A percentile compares a stretch with the other conserved stretches of the same genome.
Conservation (phyloP, 148 eudicot species). For the Bassia scoparia region DNA sequence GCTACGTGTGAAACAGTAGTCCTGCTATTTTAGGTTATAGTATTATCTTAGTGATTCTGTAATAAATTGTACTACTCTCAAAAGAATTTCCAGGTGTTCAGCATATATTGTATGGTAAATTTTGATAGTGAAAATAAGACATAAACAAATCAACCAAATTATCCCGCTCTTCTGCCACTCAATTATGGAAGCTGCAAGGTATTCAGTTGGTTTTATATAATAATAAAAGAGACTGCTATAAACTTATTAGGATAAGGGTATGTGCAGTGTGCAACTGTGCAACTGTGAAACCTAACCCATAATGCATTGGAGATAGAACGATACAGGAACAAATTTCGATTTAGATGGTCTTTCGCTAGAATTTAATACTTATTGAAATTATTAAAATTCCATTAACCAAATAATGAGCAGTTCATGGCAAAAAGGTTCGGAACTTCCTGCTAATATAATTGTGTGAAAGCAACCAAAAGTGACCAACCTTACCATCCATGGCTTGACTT, state of each 20-base stretch:
- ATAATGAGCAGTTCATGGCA: neutral
- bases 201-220: neutral
- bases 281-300: neutral
- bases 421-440: neutral
- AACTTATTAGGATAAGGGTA: neutral
- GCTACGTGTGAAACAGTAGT: neutral
- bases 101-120: neutral
- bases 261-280: too few species aligned
- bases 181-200: neutral
- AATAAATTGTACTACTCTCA: too few species aligned
- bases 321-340: neutral
- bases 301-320: neutral
- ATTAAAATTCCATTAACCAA: neutral
- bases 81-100: neutral
- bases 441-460: neutral
- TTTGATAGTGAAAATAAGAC: neutral
- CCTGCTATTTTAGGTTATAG: neutral
- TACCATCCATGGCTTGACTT: conserved; percentile 88
- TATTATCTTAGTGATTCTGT: neutral
- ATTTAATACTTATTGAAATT: neutral
- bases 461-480: neutral
- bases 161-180: neutral
- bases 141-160: neutral
- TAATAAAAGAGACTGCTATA: neutral
- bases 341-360: neutral